Evolutionary conservation across 1,284 basidiomycete species (phyloP).

Genomic region (Trametes sp.): DNA sequence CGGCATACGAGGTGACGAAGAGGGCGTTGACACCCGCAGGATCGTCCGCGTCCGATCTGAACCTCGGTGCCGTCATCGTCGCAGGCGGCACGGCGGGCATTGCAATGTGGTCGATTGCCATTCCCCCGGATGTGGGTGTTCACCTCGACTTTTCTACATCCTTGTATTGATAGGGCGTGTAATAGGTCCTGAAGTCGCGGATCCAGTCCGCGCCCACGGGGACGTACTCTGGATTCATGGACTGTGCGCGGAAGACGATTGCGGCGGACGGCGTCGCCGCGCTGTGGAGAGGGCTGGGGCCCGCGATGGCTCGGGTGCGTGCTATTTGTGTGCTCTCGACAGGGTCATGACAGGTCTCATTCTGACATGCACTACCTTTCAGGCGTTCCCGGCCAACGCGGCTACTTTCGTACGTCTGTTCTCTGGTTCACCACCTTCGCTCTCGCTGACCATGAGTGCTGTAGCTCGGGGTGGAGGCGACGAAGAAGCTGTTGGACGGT

Average conservation of each 20-base stretch:
- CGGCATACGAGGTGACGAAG: constrained; percentile 96
- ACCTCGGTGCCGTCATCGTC: constrained; percentile 88
- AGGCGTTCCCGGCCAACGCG: constrained; percentile 94
- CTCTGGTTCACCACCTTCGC: constrained; percentile 49
- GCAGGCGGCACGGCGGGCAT: constrained; percentile 96
- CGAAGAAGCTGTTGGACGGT: constrained; percentile 41
- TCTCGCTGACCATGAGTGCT: constrained; percentile 1
- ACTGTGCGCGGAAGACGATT: constrained; percentile 93
- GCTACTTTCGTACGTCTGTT: constrained; percentile 88
- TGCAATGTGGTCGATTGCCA: constrained; percentile 97
- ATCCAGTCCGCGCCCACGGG: constrained; percentile 97
- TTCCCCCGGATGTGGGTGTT: constrained; percentile 88
- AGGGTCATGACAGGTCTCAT: background rate
- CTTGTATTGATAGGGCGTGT: constrained; percentile 19
- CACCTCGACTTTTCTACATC: background rate
- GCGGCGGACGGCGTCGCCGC: constrained; percentile 90
- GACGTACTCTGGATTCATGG: constrained; percentile 93
- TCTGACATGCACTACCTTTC: background rate
- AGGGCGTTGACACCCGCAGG: constrained; percentile 83
- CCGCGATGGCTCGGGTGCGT: constrained; percentile 92
- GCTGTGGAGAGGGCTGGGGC: constrained; percentile 97
- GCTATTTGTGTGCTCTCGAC: background rate
- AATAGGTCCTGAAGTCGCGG: constrained; percentile 93
- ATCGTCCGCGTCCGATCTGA: constrained; percentile 80
- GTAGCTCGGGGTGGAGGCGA: constrained; percentile 42